These are phyloP conservation scores for Ajuga reptans DNA, from an alignment of 305 asterid genomes.

Conservation along the genomic window DNA sequence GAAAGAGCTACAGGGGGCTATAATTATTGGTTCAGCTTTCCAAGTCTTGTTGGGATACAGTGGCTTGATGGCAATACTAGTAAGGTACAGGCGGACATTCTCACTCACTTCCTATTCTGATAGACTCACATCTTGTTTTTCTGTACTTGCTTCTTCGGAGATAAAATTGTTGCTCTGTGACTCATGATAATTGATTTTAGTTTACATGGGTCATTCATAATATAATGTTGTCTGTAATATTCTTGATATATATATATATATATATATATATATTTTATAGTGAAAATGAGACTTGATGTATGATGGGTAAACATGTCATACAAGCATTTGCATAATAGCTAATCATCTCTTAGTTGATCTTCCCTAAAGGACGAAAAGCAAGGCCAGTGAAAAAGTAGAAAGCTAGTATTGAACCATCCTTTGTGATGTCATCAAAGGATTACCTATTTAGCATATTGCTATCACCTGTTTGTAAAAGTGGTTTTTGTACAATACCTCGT, in stretches of 20 bases:
- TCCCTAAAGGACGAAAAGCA: not conserved
- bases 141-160: not conserved
- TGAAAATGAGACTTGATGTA: not conserved
- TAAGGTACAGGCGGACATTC: slow-evolving; percentile 38
- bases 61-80: slow-evolving; percentile 68
- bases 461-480: too few relatives aligned
- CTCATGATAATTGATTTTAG: not conserved
- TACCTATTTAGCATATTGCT: too few relatives aligned
- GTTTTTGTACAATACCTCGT: too few relatives aligned
- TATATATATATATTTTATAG: too few relatives aligned
- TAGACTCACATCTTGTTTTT: not conserved
- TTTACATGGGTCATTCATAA: not conserved
- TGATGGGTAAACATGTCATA: not conserved
- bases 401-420: too few relatives aligned
- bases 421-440: too few relatives aligned
- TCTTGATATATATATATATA: too few relatives aligned
- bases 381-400: not conserved
- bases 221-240: not conserved
- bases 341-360: not conserved
- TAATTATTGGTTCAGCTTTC: slow-evolving; percentile 85
- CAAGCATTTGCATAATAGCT: not conserved
- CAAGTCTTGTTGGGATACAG: slow-evolving; percentile 90
- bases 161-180: not conserved
- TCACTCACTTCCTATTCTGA: not conserved
- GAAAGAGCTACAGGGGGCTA: slow-evolving; percentile 96